phyloP scores from a whole-genome alignment of 1,284 basidiomycete genomes.

The Pseudozyma hubeiensis region DNA sequence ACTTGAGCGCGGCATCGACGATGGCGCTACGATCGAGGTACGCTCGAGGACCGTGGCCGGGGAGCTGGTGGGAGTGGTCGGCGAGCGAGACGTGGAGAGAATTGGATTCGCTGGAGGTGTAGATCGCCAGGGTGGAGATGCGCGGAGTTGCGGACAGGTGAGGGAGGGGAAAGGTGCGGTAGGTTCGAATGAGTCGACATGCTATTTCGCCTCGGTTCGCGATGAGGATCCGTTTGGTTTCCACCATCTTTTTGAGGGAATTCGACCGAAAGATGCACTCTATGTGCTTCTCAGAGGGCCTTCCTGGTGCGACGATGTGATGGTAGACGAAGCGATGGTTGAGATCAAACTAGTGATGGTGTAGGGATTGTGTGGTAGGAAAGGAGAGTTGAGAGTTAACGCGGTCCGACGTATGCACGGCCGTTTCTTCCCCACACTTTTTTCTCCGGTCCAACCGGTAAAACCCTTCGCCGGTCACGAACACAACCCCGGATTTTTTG shows the following conservation, averaged over 20 bases:
- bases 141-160: constrained; percentile 1
- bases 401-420: neutral
- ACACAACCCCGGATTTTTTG: too few species aligned
- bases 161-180: constrained; percentile 23
- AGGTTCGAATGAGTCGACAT: constrained; percentile 44
- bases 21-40: constrained; percentile 69
- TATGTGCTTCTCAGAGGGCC: too few species aligned
- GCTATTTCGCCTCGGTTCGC: constrained; percentile 59
- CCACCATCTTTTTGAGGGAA: neutral
- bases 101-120: constrained; percentile 34
- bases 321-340: too few species aligned
- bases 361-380: too few species aligned
- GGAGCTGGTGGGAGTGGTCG: constrained; percentile 52
- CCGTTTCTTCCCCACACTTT: constrained; percentile 1
- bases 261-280: too few species aligned
- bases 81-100: constrained; percentile 35
- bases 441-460: neutral
- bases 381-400: too few species aligned
- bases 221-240: constrained; percentile 64
- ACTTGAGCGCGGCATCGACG: constrained; percentile 71
- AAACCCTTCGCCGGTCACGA: neutral
- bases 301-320: too few species aligned
- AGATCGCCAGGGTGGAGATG: constrained; percentile 31
- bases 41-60: constrained; percentile 46
- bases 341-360: too few species aligned